Conservation (phyloP, 129 eudicot species). For the Escallonia herrerae region DNA sequence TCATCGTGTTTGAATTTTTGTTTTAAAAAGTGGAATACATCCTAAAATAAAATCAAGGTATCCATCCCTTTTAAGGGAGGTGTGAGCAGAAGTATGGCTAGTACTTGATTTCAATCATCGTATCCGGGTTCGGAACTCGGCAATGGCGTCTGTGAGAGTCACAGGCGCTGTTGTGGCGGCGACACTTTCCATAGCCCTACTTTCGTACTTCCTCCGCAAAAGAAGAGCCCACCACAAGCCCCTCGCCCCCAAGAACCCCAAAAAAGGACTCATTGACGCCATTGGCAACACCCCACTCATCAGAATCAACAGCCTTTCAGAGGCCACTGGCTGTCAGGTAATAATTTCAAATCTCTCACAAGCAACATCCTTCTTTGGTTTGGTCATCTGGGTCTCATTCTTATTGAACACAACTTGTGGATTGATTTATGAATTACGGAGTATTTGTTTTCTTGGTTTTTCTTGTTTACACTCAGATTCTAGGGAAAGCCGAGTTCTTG, state of each 20-base stretch:
- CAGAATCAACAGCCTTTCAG: conserved; percentile 82
- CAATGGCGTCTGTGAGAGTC: conserved; percentile 33
- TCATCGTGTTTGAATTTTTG: no score
- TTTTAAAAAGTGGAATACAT: no score
- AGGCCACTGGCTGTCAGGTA: conserved; percentile 96
- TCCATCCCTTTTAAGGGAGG: no score
- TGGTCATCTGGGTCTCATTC: neutral
- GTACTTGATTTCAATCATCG: no score
- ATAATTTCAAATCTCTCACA: neutral
- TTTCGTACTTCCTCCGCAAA: conserved; percentile 33
- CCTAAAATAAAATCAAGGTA: no score
- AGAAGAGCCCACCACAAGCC: conserved; percentile 2
- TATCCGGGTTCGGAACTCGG: neutral
- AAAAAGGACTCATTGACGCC: conserved; percentile 62
- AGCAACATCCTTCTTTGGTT: neutral
- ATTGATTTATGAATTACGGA: neutral
- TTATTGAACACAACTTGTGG: neutral
- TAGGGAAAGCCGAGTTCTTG: conserved; percentile 88
- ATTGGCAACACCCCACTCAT: conserved; percentile 91
- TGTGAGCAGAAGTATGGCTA: no score
- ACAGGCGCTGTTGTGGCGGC: conserved; percentile 38
- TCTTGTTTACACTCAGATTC: conserved; percentile 44
- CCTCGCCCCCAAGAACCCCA: conserved; percentile 13
- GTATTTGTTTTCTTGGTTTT: no score
- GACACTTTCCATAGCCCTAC: conserved; percentile 24